Evolutionary conservation across 2,329 filamentous ascomycete species (phyloP).

Genomic region (Epichloe sibirici): DNA sequence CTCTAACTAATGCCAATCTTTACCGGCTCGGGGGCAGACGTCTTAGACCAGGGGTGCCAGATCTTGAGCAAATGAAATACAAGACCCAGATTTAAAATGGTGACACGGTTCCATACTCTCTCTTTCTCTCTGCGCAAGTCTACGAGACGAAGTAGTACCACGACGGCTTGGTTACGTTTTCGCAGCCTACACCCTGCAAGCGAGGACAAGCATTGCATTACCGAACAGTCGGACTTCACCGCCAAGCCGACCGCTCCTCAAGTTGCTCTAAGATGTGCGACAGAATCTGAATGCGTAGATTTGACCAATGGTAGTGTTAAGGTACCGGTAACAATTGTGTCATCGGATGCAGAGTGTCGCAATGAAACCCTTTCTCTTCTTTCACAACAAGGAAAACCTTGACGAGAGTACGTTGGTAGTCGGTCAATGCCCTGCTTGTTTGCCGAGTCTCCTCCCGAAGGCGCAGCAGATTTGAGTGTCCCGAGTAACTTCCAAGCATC

Average conservation of each 20-base stretch:
- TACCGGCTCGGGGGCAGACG: background rate
- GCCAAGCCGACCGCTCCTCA: background rate
- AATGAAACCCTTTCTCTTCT: background rate
- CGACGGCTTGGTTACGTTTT: background rate
- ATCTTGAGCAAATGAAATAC: background rate
- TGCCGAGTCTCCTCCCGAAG: no score
- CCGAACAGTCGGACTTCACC: background rate
- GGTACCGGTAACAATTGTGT: background rate
- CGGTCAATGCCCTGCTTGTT: no score
- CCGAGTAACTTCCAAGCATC: background rate
- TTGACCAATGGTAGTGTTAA: background rate
- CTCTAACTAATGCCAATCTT: background rate
- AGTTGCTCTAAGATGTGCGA: background rate
- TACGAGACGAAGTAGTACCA: background rate
- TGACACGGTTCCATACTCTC: background rate
- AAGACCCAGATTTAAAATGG: background rate
- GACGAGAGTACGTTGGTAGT: background rate
- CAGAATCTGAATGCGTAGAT: background rate
- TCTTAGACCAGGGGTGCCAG: background rate
- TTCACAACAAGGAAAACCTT: background rate
- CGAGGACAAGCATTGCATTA: background rate
- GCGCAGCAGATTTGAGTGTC: no score
- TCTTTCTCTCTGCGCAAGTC: background rate
- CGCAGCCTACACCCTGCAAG: no score
- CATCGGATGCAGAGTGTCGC: background rate